Evolutionary conservation across 768 basidiomycete species (phyloP), one percentile per base, ranked within the genome.

Genomic region (Collybia sordida): DNA sequence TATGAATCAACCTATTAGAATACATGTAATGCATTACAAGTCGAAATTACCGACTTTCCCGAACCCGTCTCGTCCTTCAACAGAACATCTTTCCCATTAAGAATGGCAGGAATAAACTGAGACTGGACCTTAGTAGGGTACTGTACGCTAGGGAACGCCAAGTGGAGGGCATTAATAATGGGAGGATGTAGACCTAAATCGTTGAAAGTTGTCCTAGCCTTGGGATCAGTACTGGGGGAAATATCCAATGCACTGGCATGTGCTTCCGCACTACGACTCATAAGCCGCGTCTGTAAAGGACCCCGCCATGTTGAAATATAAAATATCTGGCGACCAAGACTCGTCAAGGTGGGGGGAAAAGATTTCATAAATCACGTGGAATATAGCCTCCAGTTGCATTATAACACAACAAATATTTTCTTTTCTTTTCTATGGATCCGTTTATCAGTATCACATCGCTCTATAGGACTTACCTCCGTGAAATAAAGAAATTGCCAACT

Each of bases 1-100:
- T 92, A 46, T 6, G 34, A 25, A 19, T 37, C 42, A 37, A 39
- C 25, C 22, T 22, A 51, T 42, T 18, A 43, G 38, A 47, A 23
- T 6, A 43, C n/a, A 5, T 14, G 7, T 40, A 48, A 52, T 49
- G 24, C n/a, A 34, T 19, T 5, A 49, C 19, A 38, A 50, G 38
- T 42, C 27, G 22, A 25, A 47, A 38, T 37, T 47, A 3, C 23
- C 31, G 15, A 90, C 89, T 91, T 91, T 70, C 88, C 90, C 39
- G 83, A 81, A 4, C 90, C 89, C n/a, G 89, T 88, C 21, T 70
- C 68, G 54, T 89, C 88, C 54, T 80, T 83, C 46, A 91, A 57
- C 12, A 90, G 65, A 15, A 90, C 72, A 62, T 90, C 83, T 58
- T 77, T 76, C 6, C 74, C 75, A 17, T 62, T 60, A 24, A 85